Evolutionary conservation across 768 basidiomycete genomes (phyloP).

Genomic region (Goffeauzyma gilvescens): DNA sequence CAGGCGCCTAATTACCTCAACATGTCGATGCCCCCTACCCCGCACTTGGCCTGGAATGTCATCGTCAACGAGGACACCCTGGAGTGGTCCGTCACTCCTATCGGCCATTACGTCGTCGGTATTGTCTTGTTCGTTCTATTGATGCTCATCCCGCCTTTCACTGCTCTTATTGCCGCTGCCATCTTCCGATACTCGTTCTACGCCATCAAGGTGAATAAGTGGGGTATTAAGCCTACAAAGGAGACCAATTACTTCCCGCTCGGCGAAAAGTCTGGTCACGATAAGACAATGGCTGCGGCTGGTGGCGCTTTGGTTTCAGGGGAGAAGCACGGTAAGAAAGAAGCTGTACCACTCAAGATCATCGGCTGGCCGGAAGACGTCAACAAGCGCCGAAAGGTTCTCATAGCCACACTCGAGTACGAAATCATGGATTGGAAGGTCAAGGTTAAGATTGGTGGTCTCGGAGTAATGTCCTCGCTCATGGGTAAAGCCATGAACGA

Average conservation of each 20-base stretch:
- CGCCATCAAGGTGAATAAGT: slow-evolving; percentile 83
- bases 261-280: slow-evolving; percentile 56
- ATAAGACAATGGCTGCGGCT: slow-evolving; percentile 38
- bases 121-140: slow-evolving; percentile 76
- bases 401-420: slow-evolving; percentile 84
- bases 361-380: slow-evolving; percentile 96
- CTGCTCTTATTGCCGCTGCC: slow-evolving; percentile 59
- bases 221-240: slow-evolving; percentile 52
- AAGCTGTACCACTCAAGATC: slow-evolving; percentile 47
- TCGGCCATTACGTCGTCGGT: slow-evolving; percentile 60
- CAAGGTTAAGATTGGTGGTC: slow-evolving; percentile 92
- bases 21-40: slow-evolving; percentile 72
- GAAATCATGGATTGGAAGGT: slow-evolving; percentile 94
- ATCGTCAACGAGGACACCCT: slow-evolving; percentile 57
- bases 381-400: slow-evolving; percentile 71
- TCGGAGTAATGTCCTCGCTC: slow-evolving; percentile 91
- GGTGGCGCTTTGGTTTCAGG: slow-evolving; percentile 33
- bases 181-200: slow-evolving; percentile 95
- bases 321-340: slow-evolving; percentile 49
- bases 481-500: slow-evolving; percentile 99
- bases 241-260: slow-evolving; percentile 66
- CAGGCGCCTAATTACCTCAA: slow-evolving; percentile 68
- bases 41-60: slow-evolving; percentile 73
- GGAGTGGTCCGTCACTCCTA: slow-evolving; percentile 60
- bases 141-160: slow-evolving; percentile 61